A percentile compares a stretch with the other conserved stretches of the same genome.
Conservation (phyloP, 2,329 filamentous ascomycete species). For the Penicillium nordicum region DNA sequence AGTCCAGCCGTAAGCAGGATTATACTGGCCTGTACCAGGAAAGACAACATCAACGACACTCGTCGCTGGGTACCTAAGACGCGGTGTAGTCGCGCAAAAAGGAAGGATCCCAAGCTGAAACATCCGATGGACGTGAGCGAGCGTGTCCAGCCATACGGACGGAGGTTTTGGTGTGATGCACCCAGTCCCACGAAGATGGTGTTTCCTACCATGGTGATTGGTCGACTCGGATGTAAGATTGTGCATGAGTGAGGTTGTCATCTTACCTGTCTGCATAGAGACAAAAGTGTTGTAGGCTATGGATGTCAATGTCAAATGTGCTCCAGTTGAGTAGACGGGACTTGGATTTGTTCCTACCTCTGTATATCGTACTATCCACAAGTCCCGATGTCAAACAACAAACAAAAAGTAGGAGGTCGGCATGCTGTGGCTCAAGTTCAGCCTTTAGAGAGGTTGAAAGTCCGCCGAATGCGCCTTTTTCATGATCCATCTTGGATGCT, state of each 20-base stretch:
- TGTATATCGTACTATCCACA: slow-evolving; percentile 32
- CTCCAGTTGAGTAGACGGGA: not conserved
- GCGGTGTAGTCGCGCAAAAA: slow-evolving; percentile 39
- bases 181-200: slow-evolving; percentile 46
- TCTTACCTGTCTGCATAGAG: slow-evolving; percentile 38
- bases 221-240: not conserved
- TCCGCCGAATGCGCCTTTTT: slow-evolving; percentile 1
- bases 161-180: slow-evolving; percentile 40
- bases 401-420: slow-evolving; percentile 25
- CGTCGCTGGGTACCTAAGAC: slow-evolving; percentile 22
- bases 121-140: slow-evolving; percentile 45
- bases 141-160: slow-evolving; percentile 43
- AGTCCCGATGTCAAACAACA: slow-evolving; percentile 30
- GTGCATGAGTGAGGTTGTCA: not conserved
- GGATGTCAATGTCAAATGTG: not conserved
- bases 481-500: slow-evolving; percentile 1
- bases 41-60: slow-evolving; percentile 27
- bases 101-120: slow-evolving; percentile 42
- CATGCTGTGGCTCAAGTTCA: slow-evolving; percentile 24
- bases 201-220: slow-evolving; percentile 31
- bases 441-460: slow-evolving; percentile 16
- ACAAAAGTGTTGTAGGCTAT: slow-evolving; percentile 45
- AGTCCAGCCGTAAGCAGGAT: slow-evolving; percentile 29
- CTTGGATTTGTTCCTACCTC: slow-evolving; percentile 16
- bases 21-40: slow-evolving; percentile 27